Evolutionary conservation across 129 eudicot genomes (phyloP).

Genomic region (Arctium lappa): DNA sequence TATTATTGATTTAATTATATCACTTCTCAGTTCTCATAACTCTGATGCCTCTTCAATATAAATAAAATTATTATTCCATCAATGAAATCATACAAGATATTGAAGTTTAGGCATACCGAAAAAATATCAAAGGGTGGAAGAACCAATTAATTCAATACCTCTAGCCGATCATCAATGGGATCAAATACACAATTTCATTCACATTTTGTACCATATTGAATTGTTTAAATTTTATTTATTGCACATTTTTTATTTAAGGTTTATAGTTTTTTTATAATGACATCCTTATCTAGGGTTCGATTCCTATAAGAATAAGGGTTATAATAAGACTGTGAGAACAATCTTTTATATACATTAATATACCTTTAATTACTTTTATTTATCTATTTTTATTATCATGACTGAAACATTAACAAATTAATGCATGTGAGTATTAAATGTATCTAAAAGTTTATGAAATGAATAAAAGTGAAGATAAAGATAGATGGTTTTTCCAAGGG

Average conservation of each 20-base stretch:
- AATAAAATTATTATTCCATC: too few species aligned
- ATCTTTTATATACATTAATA: not conserved
- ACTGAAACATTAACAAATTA: not conserved
- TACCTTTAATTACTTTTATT: too few species aligned
- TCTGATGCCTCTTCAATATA: not conserved
- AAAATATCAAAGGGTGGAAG: not conserved
- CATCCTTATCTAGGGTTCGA: not conserved
- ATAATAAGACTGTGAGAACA: not conserved
- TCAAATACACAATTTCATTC: not conserved
- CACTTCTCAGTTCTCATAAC: not conserved
- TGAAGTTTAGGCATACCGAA: too few species aligned
- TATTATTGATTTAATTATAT: too few species aligned
- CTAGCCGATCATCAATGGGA: not conserved
- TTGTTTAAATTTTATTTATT: not conserved
- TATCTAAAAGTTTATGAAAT: not conserved
- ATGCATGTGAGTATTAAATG: not conserved
- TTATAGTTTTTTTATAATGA: not conserved
- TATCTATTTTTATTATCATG: not conserved
- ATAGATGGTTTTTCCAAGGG: too few species aligned
- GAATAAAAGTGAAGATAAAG: not conserved
- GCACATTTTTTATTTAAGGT: not conserved
- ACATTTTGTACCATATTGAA: not conserved
- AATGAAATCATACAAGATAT: not conserved
- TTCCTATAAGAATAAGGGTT: not conserved
- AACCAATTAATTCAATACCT: not conserved